Base-by-base conservation (phyloP, 1,284 basidiomycete species). In the Ustilago lituana region DNA sequence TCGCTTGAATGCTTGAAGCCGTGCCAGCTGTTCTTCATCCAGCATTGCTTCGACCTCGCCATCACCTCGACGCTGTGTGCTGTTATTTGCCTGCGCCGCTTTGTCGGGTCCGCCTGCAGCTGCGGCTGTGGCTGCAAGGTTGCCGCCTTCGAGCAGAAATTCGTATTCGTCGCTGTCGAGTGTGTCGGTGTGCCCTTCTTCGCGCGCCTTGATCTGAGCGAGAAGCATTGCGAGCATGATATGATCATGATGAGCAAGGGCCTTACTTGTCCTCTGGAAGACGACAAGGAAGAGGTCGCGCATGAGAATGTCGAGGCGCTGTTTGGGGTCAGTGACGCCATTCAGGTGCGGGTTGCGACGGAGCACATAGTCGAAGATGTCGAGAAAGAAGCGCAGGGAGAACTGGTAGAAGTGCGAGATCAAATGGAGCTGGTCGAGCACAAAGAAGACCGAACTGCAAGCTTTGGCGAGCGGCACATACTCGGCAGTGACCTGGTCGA, bases 391-490 rank as follows among this genome's bases (percentile, higher is more conserved):
- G 37, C 88, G 89, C 48, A 99, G 87, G 1, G 95, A 98, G 86
- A 98, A 99, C 82, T 98, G 93, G 82, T 99, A 99, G 85, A 98
- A 98, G 84, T 98, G 95, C 79, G 96, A 93, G 84, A 98, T 88
- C 49, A 91, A 86, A 77, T 93, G 90, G 46, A 98, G 87, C 79
- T 97, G 94, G 80, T 98, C 94, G 66, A 99, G 86, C 53, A 96
- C 91, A 84, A 99, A 99, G 87, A 94, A 99, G 48, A 98, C 90
- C 2, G 93, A 90, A 80, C 94, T 96, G 86, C 94, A 97, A 1
- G 94, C 94, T 80, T 95, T 93, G 0, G 96, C 95, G 43, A 99
- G 85, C 5, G 95, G 93, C 12, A 95, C 86, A 81, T 98, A 99
- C 82, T 97, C 93, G 2, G 90, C 87, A 3, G 95, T 98, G 47